phyloP scores from a whole-genome alignment of 257 asterid species.

The Parsonsia alboflavescens region DNA sequence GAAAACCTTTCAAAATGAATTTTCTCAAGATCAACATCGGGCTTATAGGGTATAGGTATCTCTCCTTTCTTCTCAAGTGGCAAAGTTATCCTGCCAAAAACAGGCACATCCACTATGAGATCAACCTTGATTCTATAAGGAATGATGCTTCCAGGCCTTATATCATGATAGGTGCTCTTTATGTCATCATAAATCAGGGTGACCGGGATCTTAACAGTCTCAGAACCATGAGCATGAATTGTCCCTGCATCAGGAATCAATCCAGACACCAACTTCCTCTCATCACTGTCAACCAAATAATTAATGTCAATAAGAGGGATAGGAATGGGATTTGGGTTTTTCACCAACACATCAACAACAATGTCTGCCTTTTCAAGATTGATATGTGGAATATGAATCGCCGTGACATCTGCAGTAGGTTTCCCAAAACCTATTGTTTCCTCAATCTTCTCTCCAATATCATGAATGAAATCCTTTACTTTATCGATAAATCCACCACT shows the following conservation, averaged over 20 bases:
- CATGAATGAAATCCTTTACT: constrained; percentile 81
- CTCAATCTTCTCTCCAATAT: constrained; percentile 91
- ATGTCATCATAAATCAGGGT: constrained; percentile 66
- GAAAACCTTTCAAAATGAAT: constrained; percentile 67
- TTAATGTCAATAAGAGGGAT: constrained; percentile 90
- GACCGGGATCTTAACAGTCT: constrained; percentile 73
- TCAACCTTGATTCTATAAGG: constrained; percentile 79
- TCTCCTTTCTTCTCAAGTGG: constrained; percentile 88
- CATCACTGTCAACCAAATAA: constrained; percentile 81
- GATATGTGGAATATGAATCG: constrained; percentile 65
- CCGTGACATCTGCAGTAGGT: constrained; percentile 90
- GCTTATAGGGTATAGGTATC: constrained; percentile 84
- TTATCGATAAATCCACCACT: constrained; percentile 68
- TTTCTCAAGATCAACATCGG: constrained; percentile 70
- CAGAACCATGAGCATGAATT: constrained; percentile 77
- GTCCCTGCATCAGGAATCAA: constrained; percentile 95
- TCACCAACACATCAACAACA: constrained; percentile 65
- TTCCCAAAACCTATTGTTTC: constrained; percentile 84
- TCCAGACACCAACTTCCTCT: constrained; percentile 79
- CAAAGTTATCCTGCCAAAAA: constrained; percentile 72
- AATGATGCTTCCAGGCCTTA: constrained; percentile 72
- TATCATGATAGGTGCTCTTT: constrained; percentile 64
- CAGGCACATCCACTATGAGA: constrained; percentile 85
- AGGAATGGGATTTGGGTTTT: constrained; percentile 83
- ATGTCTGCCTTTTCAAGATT: constrained; percentile 75